Percentiles rank a stretch among this genome's conserved stretches.
phyloP scores from a whole-genome alignment of 192 early-diverging fungal genomes.

The Backusella parvicylindrica region DNA sequence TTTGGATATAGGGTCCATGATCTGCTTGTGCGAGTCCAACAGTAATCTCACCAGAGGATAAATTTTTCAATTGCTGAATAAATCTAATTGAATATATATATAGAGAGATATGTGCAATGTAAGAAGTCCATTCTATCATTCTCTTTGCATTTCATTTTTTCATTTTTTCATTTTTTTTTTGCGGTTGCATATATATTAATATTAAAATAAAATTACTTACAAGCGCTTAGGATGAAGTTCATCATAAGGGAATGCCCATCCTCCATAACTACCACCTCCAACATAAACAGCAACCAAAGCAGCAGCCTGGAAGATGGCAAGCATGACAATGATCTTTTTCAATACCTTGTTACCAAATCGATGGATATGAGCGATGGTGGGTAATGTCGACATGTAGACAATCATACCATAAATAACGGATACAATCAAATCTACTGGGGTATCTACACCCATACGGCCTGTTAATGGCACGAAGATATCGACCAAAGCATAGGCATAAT shows the following conservation, averaged over 20 bases:
- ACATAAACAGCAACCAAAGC: conserved; percentile 35
- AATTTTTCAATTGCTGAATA: conserved; percentile 60
- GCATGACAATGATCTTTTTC: conserved; percentile 19
- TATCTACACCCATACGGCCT: conserved; percentile 61
- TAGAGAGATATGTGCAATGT: neutral
- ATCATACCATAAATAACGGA: conserved; percentile 52
- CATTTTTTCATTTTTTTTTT: too few species aligned
- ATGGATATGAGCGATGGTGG: conserved; percentile 52
- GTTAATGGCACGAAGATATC: conserved; percentile 69
- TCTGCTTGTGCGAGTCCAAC: conserved; percentile 60
- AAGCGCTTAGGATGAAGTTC: conserved; percentile 60
- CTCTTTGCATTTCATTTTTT: too few species aligned
- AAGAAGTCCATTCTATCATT: conserved; percentile 1
- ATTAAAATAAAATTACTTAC: conserved; percentile 14
- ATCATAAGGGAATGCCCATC: conserved; percentile 49
- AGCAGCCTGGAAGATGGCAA: conserved; percentile 26
- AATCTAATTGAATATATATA: conserved; percentile 30
- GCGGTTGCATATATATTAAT: neutral
- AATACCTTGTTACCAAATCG: conserved; percentile 40
- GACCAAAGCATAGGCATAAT: conserved; percentile 40
- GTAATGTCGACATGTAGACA: conserved; percentile 36
- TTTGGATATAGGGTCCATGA: conserved; percentile 41
- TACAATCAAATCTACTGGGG: conserved; percentile 64
- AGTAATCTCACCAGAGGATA: conserved; percentile 51
- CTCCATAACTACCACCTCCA: conserved; percentile 10